A percentile compares a stretch with the other conserved stretches of the same genome.
phyloP scores from a whole-genome alignment of 2,329 filamentous ascomycete species.

The Fusarium oligoseptatum region DNA sequence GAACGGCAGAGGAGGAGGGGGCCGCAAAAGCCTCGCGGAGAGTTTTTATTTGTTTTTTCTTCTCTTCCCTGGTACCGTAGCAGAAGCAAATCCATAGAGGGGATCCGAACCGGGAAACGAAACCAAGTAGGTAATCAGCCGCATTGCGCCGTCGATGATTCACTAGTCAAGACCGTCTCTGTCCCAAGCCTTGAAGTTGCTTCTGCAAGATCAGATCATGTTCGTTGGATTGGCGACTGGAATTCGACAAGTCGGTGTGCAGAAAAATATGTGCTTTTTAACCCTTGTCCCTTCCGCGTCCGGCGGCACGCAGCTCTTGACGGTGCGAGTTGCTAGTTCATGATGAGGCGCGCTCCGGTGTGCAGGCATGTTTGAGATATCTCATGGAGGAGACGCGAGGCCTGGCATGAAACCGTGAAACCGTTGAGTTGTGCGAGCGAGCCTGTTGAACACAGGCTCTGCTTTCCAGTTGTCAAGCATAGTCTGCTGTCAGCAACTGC shows the following conservation, averaged over 20 bases:
- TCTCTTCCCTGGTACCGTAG: constrained; percentile 16
- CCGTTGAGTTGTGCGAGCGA: not conserved
- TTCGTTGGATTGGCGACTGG: not conserved
- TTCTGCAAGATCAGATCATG: constrained; percentile 34
- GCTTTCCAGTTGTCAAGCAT: not conserved
- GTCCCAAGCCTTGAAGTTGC: constrained; percentile 21
- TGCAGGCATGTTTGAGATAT: constrained; percentile 27
- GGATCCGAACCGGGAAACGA: not conserved
- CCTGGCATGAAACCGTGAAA: constrained; percentile 12
- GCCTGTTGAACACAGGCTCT: constrained; percentile 4
- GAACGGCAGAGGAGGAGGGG: not conserved
- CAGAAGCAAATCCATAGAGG: constrained; percentile 6
- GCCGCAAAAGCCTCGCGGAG: not conserved
- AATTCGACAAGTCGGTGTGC: constrained; percentile 8
- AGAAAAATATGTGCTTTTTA: constrained; percentile 7
- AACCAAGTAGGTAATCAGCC: constrained; percentile 3
- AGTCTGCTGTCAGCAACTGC: not conserved
- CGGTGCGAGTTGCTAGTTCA: constrained; percentile 12
- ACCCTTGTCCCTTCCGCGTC: not conserved
- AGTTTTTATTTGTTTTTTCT: constrained; percentile 28
- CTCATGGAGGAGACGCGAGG: constrained; percentile 11
- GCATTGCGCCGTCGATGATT: constrained; percentile 7
- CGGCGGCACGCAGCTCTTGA: not conserved
- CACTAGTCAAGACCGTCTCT: not conserved
- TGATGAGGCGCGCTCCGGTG: not conserved